These are phyloP conservation scores for Epichloe brachyelytri DNA, from an alignment of 2,329 filamentous ascomycete species.

Conservation along the genomic window DNA sequence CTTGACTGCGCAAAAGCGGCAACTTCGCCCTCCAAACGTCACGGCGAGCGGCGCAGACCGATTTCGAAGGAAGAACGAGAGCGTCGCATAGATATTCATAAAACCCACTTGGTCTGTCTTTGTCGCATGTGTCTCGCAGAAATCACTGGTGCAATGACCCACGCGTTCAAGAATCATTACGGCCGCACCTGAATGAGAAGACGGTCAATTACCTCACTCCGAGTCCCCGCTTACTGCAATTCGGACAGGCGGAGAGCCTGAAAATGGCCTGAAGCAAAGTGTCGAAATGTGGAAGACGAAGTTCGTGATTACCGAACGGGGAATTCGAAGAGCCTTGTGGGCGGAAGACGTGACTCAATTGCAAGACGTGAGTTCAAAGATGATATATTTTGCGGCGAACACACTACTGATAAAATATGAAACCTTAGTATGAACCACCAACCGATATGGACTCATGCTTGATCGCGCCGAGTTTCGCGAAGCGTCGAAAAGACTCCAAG, in stretches of 20 bases:
- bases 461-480: constrained; percentile 58
- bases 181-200: constrained; percentile 51
- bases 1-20: constrained; percentile 32
- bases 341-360: constrained; percentile 51
- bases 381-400: constrained; percentile 1
- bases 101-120: constrained; percentile 72
- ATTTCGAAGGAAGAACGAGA: constrained; percentile 40
- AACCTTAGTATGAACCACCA: constrained; percentile 39
- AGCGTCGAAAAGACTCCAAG: constrained; percentile 56
- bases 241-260: constrained; percentile 62
- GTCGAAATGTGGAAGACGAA: constrained; percentile 53
- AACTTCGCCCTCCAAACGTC: constrained; percentile 16
- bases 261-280: constrained; percentile 65
- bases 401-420: constrained; percentile 6
- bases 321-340: constrained; percentile 63
- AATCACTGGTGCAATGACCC: constrained; percentile 84
- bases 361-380: constrained; percentile 32
- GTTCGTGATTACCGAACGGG: constrained; percentile 60
- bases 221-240: constrained; percentile 53
- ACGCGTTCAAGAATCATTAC: constrained; percentile 52
- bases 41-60: constrained; percentile 33
- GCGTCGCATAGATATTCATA: constrained; percentile 64
- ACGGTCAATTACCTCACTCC: constrained; percentile 57
- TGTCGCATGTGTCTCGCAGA: constrained; percentile 62
- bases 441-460: constrained; percentile 53